These are phyloP conservation scores for Penicillium sp. DNA, from an alignment of 2,329 filamentous ascomycete species.

Conservation along the genomic window DNA sequence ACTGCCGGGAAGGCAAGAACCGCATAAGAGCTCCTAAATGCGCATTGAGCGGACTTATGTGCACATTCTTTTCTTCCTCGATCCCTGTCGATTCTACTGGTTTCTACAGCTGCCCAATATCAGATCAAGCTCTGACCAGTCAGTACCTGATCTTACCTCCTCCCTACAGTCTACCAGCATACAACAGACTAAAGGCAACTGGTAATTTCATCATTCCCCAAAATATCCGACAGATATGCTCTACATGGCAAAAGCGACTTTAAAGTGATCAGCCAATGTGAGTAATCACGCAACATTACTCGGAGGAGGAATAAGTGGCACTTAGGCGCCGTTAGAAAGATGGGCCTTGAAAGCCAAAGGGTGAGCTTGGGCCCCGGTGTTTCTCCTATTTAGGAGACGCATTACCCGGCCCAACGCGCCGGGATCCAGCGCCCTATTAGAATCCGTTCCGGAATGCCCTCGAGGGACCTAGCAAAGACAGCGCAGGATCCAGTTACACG, in stretches of 20 bases:
- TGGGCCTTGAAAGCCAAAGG: not conserved
- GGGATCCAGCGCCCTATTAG: slow-evolving; percentile 10
- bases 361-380: not conserved
- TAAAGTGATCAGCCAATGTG: not conserved
- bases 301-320: not conserved
- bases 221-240: not conserved
- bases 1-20: slow-evolving; percentile 21
- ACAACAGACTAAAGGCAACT: not conserved
- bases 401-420: slow-evolving; percentile 8
- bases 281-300: not conserved
- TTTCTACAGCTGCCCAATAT: not conserved
- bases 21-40: not conserved
- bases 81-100: not conserved
- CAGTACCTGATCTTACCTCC: not conserved
- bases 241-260: not conserved
- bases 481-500: not conserved
- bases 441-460: slow-evolving; percentile 8
- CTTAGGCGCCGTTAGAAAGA: not conserved
- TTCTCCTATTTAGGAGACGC: slow-evolving; percentile 4
- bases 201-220: not conserved
- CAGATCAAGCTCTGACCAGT: not conserved
- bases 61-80: not conserved
- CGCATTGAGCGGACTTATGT: not conserved
- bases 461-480: not conserved
- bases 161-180: not conserved